phyloP scores from a whole-genome alignment of 1,139 yeast species.

The Geotrichum candidum region DNA sequence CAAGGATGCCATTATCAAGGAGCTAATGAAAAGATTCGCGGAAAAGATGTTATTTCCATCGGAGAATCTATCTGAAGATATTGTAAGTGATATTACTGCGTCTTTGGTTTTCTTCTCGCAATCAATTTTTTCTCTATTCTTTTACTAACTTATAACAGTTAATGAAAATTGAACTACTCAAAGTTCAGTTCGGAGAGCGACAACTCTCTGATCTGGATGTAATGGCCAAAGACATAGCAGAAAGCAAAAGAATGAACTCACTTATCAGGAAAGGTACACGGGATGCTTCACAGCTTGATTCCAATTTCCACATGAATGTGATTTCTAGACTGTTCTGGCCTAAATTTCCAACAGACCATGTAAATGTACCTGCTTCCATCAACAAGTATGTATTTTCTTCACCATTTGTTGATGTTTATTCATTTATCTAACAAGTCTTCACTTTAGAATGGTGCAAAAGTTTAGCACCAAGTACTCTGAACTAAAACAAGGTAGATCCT shows the following conservation, averaged over 20 bases:
- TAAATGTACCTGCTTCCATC: constrained; percentile 45
- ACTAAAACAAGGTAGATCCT: constrained; percentile 50
- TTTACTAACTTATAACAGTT: constrained; percentile 17
- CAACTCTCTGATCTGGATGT: constrained; percentile 70
- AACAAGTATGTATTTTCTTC: constrained; percentile 18
- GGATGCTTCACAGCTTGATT: not conserved
- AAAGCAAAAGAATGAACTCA: constrained; percentile 29
- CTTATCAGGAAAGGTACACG: constrained; percentile 24
- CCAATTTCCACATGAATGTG: constrained; percentile 32
- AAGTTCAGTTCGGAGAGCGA: constrained; percentile 57
- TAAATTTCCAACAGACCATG: constrained; percentile 38
- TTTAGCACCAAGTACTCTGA: constrained; percentile 43
- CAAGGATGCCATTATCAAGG: constrained; percentile 66
- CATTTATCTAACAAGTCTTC: constrained; percentile 45
- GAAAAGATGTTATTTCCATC: constrained; percentile 48
- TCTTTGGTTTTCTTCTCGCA: not conserved
- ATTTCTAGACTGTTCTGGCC: constrained; percentile 49
- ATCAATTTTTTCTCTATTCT: not conserved
- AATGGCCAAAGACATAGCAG: constrained; percentile 68
- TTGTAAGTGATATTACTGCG: constrained; percentile 16
- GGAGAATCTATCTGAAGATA: constrained; percentile 41
- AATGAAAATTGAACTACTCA: constrained; percentile 48
- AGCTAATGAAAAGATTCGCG: constrained; percentile 63
- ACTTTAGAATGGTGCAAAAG: constrained; percentile 39
- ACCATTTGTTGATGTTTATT: constrained; percentile 31